Conservation (phyloP, 129 eudicot genomes). For the Calendula officinalis region DNA sequence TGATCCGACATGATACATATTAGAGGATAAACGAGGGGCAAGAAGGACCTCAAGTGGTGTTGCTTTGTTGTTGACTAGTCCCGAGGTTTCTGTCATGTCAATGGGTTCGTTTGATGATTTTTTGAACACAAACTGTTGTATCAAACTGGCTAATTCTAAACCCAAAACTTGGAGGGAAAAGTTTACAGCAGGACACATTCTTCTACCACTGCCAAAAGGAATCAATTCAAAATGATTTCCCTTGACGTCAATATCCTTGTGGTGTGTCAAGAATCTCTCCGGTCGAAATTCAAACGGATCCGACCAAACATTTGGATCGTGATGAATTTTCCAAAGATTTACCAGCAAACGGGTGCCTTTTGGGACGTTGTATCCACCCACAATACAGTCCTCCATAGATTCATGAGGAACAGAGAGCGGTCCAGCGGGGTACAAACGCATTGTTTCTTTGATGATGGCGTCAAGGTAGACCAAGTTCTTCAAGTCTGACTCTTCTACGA, state of each 20-base stretch:
- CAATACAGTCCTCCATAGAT: neutral
- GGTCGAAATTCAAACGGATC: neutral
- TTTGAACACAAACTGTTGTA: neutral
- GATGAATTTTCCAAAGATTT: neutral
- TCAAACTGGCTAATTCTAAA: conserved; percentile 11
- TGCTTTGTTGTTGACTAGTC: conserved; percentile 1
- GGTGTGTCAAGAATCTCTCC: neutral
- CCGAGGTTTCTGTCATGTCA: conserved; percentile 24
- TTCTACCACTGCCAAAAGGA: neutral
- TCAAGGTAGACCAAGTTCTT: conserved; percentile 1
- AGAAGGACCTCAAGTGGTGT: conserved; percentile 29
- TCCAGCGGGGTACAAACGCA: neutral
- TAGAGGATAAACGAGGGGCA: conserved; percentile 7
- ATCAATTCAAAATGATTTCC: too few species aligned
- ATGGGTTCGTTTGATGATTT: conserved; percentile 17
- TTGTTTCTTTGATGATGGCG: conserved; percentile 10
- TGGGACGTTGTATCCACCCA: neutral
- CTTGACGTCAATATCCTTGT: neutral
- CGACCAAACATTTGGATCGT: neutral
- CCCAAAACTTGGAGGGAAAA: conserved; percentile 10
- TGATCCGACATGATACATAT: conserved; percentile 20
- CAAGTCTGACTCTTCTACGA: neutral
- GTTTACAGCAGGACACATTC: conserved; percentile 22
- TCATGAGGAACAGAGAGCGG: neutral
- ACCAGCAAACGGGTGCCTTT: neutral